Evolutionary conservation across 2,329 filamentous ascomycete genomes (phyloP), one percentile per base, ranked within the genome.

Genomic region (Emericellopsis cladophorae): DNA sequence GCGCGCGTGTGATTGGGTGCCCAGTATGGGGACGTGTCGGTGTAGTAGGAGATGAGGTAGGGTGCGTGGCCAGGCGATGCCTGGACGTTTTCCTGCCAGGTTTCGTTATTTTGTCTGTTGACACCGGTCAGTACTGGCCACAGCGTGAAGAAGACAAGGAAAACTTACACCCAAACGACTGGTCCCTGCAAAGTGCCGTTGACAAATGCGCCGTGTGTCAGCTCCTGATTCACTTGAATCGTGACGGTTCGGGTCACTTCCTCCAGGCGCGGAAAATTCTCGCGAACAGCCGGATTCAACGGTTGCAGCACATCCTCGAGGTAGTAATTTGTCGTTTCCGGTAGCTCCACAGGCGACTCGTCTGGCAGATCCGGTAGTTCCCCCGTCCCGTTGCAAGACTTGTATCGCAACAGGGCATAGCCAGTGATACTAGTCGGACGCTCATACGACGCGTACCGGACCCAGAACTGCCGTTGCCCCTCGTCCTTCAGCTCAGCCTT

Each of bases 21-120:
- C 74, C 74, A n/a, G 67, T 67, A 16, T 11, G 18, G 16, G 61
- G 53, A 3, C 67, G 67, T n/a, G 62, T 59, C 26, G 60, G 47
- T 16, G 55, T 75, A 76, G 36, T 74, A 68, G 45, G 67, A 54
- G 29, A 76, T 62, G 2, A 78, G 60, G 42, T 74, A 70, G 0
- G 74, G 74, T 5, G 39, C 32, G 4, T 39, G 36, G 18, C 33
- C 38, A 15, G 11, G 21, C 8, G 40, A 43, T 6, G 36, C 42
- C 9, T 42, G 41, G 2, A 37, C 39, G 40, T 44, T 38, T 29
- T 71, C 64, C 7, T 60, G 60, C 67, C 67, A 73, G n/a, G 62
- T 50, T 12, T 66, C 51, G 18, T 63, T 58, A 44, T 68, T 68
- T 38, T 66, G 55, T 9, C 33, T 35, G 33, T 35, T 8, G 6